Base-by-base conservation (phyloP, 352 stramenopile species). In the Pythium guiyangense region DNA sequence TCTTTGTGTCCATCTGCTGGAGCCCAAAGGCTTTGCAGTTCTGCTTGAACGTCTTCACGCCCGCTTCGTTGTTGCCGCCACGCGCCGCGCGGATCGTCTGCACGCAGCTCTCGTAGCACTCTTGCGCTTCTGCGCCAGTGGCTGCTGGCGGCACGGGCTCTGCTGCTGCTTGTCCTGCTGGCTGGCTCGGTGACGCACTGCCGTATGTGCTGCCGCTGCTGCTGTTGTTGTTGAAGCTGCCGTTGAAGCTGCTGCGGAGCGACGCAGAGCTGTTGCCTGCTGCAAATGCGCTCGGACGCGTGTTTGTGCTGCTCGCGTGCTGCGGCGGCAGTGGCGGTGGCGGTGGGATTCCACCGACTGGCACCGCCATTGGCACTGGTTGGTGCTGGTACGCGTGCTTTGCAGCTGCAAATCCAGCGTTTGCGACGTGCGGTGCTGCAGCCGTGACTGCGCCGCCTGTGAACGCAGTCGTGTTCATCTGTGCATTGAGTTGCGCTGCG, bases 11-110 rank as follows among this genome's bases (percentile, higher is more conserved):
- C 31, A 88, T 84, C 54, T 86, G 65, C 29, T 78, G 69, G 4
- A 86, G 64, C 0, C 78, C 78, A 51, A 73, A 88, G 43, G 52
- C 43, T 5, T 70, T 64, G 70, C 78, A 88, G 59, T 88, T 86
- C 54, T 80, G 64, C 62, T 86, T 86, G 55, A 89, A 89, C 6
- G 65, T 52, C 57, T 79, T 77, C 9, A 86, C 79, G 17, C 71
- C 74, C 14, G 58, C 54, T 40, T 88, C 78, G 57, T 86, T 88
- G 49, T 69, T 69, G 14, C 75, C 76, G 0, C 75, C 79, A 15
- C 64, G 66, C 0, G 76, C 69, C 2, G 59, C 68, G 50, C 76
- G 70, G 49, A 89, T 88, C 15, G 77, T 85, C 39, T 59, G 60
- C 40, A 90, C 72, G 61, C 79, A 90, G 22, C 52, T 29, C 45